Base-by-base conservation (phyloP, 208 protist genomes). In the Sergeia podlipaevii region DNA sequence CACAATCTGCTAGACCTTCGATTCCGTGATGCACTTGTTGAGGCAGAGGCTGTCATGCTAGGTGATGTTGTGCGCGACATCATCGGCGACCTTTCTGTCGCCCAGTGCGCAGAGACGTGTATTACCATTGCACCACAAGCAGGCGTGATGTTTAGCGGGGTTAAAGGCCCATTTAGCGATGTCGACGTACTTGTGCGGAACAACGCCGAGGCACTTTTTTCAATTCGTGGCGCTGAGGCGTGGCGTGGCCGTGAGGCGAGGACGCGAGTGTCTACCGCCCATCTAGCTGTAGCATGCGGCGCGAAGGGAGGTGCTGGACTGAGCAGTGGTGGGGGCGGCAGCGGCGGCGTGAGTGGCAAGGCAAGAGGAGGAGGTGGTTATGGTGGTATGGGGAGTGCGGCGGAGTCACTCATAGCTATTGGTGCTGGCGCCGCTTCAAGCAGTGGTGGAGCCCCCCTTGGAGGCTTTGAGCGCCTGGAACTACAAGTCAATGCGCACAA, bases 391-490 rank as follows among this genome's bases (percentile, higher is more conserved):
- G 3, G 27, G 33, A 18, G 18, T 26, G 50, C 28, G 2, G 30
- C 23, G 1, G 15, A 20, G 7, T 43, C 13, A 10, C 18, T 30
- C 48, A 2, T 26, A 2, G 56, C 8, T 2, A 39, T 4, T 13
- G 29, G 24, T 10, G 8, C 11, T 17, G 47, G 47, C 17, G 10
- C 28, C 54, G 11, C 32, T 6, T 29, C 24, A 15, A 37, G 52
- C 11, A 21, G 23, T 33, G 57, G 59, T n/a, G 53, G 37, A 17
- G 54, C 42, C 3, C 38, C 60, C 5, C 63, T 77, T 45, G 68
- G 67, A 15, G 85, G 82, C 2, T 90, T 91, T 55, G 87, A 94
- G 53, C 67, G 80, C 3, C 46, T 94, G 37, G 72, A 79, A 23
- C 57, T 94, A 46, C 77, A 84, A 58, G 67, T 94, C 33, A 94